Evolutionary conservation across 2,329 filamentous ascomycete species (phyloP), one percentile per base, ranked within the genome.

Genomic region (Alternaria dauci): DNA sequence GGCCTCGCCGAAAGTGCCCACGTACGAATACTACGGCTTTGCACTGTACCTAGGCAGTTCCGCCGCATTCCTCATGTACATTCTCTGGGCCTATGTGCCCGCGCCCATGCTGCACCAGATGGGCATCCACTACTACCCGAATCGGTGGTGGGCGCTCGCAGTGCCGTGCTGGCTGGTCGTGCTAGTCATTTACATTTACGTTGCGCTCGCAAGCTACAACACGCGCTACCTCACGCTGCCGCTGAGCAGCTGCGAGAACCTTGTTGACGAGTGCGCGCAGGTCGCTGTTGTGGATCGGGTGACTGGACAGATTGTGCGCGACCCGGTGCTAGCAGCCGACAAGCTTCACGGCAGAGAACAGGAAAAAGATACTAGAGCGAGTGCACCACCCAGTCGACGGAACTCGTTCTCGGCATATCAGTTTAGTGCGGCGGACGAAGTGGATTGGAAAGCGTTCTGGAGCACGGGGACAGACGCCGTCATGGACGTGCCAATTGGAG

Each of bases 1-100:
- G 57, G 94, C 93, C 2, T 90, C 90, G 55, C 95, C 95, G 2
- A 93, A 95, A 76, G 94, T 99, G 2, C 95, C 95, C n/a, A 99
- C 95, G 0, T 98, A 99, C 82, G 95, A 99, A 78, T 99, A 98
- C 86, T 98, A 98, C 78, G 95, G 95, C 76, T 99, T 99, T 81
- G 94, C 96, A 55, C 87, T 99, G 51, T 98, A 99, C 81, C 86
- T 99, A 39, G 92, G 94, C 75, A 94, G 91, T 63, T 92, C 90
- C 23, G 83, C 95, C 52, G 88, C 88, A 2, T 98, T 98, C 76
- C 83, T 88, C 12, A 85, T 89, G 63, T 91, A 90, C 75, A 79
- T 90, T 23, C 81, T 90, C 11, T 97, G 94, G 95, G 91, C 91
- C 14, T 98, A 95, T 80, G 88, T 98, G 6, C 95, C 95, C 0